phyloP scores from a whole-genome alignment of 1,284 basidiomycete species.

The Phylloboletellus chloephorus region DNA sequence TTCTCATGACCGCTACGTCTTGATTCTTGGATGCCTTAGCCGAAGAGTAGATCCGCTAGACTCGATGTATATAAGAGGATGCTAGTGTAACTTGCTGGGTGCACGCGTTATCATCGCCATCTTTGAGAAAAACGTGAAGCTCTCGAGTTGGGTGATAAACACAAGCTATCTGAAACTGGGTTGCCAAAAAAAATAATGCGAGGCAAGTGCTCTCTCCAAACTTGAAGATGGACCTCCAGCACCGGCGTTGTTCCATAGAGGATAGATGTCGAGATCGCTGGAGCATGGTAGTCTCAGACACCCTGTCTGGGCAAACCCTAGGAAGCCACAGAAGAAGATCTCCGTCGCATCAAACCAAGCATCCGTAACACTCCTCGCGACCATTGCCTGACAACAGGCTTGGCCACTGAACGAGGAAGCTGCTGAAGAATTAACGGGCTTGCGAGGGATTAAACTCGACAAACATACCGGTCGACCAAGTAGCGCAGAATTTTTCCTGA shows the following conservation, averaged over 20 bases:
- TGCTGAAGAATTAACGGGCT: slow-evolving; percentile 27
- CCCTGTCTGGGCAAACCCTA: slow-evolving; percentile 1
- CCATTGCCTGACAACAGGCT: slow-evolving; percentile 41
- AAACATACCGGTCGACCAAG: slow-evolving; percentile 73
- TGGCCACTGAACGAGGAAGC: slow-evolving; percentile 88
- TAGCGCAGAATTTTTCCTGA: slow-evolving; percentile 79
- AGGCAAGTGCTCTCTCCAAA: no score
- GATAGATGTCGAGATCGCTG: background rate
- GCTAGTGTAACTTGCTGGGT: no score
- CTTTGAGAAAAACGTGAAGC: no score
- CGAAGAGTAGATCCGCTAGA: no score
- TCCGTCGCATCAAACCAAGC: slow-evolving; percentile 50
- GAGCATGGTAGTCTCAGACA: background rate
- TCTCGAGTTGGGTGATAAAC: no score
- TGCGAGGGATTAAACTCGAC: background rate
- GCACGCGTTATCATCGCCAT: no score
- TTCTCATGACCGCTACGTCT: background rate
- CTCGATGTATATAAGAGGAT: no score
- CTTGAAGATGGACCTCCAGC: no score
- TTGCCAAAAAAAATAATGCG: no score
- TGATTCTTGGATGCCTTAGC: slow-evolving; percentile 1
- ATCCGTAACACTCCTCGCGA: slow-evolving; percentile 51
- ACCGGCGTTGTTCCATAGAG: background rate
- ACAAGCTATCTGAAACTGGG: no score
- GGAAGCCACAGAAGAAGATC: background rate